These are phyloP conservation scores for Botrytis byssoidea DNA, from an alignment of 2,329 filamentous ascomycete species.

Conservation along the genomic window DNA sequence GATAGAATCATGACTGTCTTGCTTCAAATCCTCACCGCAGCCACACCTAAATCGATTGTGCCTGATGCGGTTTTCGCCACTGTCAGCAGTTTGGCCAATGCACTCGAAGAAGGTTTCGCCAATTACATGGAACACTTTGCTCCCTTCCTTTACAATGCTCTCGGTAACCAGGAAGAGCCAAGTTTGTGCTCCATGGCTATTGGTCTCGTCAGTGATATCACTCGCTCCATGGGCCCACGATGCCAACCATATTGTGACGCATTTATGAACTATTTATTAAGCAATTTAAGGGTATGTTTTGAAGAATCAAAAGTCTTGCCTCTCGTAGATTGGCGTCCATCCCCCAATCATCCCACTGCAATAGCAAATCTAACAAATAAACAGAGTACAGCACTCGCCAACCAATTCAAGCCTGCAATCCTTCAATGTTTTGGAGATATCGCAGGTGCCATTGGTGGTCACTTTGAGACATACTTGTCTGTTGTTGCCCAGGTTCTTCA, in stretches of 20 bases:
- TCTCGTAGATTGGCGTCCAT: not conserved
- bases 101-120: constrained; percentile 86
- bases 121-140: constrained; percentile 98
- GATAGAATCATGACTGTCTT: constrained; percentile 92
- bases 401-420: constrained; percentile 97
- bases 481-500: constrained; percentile 93
- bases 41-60: constrained; percentile 85
- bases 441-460: constrained; percentile 85
- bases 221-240: constrained; percentile 82
- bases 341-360: not conserved
- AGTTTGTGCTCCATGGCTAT: constrained; percentile 96
- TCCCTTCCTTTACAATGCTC: constrained; percentile 88
- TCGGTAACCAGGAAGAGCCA: constrained; percentile 93
- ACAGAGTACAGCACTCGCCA: constrained; percentile 79
- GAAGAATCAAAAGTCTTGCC: not conserved
- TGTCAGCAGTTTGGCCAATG: constrained; percentile 86
- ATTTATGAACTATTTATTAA: constrained; percentile 97
- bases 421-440: constrained; percentile 98
- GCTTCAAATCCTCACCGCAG: constrained; percentile 73
- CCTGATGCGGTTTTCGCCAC: constrained; percentile 92
- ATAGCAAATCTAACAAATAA: constrained; percentile 13
- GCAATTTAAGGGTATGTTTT: constrained; percentile 73
- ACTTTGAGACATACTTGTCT: constrained; percentile 89
- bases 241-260: constrained; percentile 94
- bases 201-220: constrained; percentile 94